Conservation (phyloP, 768 basidiomycete species). For the Amanita polypyramis region DNA sequence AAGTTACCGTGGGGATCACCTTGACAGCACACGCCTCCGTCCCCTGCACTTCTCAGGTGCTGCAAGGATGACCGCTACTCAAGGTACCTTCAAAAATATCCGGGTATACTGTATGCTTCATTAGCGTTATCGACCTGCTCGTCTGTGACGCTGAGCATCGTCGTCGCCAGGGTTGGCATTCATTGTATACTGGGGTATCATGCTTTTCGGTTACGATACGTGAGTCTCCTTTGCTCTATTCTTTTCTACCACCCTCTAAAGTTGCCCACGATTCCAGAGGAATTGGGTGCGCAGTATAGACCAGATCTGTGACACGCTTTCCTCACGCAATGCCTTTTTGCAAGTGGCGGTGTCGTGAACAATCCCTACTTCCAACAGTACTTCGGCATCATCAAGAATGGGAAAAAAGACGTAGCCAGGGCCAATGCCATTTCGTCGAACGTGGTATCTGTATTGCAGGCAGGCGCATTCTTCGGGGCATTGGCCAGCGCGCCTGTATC, state of each 20-base stretch:
- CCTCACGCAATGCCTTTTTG: constrained; percentile 4
- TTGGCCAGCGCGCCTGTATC: constrained; percentile 63
- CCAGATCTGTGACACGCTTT: background rate
- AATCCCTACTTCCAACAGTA: constrained; percentile 48
- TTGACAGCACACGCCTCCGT: background rate
- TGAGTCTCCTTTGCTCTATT: constrained; percentile 25
- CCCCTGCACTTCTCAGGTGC: background rate
- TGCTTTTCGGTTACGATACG: constrained; percentile 80
- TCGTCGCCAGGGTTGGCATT: constrained; percentile 51
- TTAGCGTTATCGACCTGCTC: background rate
- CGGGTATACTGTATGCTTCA: constrained; percentile 51
- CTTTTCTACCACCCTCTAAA: background rate
- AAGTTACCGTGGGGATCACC: background rate
- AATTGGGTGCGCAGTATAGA: background rate
- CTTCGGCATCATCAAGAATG: constrained; percentile 49
- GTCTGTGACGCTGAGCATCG: background rate
- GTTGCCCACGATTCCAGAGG: background rate
- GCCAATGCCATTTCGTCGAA: constrained; percentile 59
- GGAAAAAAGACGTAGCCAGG: constrained; percentile 24
- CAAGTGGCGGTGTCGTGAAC: constrained; percentile 64
- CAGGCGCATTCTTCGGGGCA: constrained; percentile 84
- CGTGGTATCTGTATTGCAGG: constrained; percentile 82
- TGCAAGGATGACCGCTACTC: background rate
- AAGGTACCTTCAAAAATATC: constrained; percentile 30
- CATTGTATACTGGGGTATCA: constrained; percentile 66